Percentiles rank a stretch among this genome's conserved stretches.
Evolutionary conservation across 441 rosid genomes (phyloP).

Genomic region (Euphorbia corollata): DNA sequence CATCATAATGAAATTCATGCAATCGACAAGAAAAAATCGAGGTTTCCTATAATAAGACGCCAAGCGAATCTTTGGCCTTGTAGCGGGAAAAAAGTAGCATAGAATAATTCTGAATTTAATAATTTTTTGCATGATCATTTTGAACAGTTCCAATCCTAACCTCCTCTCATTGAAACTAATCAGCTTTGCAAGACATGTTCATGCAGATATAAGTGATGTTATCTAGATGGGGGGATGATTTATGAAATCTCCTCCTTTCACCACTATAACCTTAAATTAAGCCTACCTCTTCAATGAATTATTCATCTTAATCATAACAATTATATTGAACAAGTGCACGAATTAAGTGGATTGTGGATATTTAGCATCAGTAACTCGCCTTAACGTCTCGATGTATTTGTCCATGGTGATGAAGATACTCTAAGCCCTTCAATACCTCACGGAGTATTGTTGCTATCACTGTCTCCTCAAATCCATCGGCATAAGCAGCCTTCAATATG

Average conservation of each 20-base stretch:
- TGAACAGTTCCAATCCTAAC: neutral
- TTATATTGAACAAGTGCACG: neutral
- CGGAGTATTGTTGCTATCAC: constrained; percentile 81
- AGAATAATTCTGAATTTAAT: neutral
- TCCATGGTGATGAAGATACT: constrained; percentile 97
- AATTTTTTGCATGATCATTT: neutral
- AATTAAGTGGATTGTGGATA: neutral
- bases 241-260: neutral
- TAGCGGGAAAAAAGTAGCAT: neutral
- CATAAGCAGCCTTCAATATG: constrained; percentile 82
- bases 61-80: neutral
- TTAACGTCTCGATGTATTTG: constrained; percentile 97
- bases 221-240: constrained; percentile 1
- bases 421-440: constrained; percentile 81
- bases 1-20: neutral
- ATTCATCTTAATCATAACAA: neutral
- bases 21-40: neutral
- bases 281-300: neutral
- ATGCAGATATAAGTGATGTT: neutral
- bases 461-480: constrained; percentile 90
- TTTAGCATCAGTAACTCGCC: constrained; percentile 33
- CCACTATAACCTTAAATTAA: neutral
- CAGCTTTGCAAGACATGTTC: neutral
- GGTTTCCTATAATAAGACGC: neutral
- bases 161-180: neutral